Conservation (phyloP, 306 rosid species). For the Acacia confusa region DNA sequence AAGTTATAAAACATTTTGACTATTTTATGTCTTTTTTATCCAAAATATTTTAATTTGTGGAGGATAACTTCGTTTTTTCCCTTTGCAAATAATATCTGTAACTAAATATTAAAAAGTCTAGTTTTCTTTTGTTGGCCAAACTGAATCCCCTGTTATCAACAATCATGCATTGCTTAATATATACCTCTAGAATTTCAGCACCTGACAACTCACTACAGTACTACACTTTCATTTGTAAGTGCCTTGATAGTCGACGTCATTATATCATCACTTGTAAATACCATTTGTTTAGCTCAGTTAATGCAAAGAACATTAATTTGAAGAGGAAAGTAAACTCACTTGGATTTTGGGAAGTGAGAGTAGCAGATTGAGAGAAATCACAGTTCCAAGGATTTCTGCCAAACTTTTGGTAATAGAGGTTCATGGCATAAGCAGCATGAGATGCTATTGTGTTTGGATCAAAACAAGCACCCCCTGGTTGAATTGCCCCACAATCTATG, state of each 20-base stretch:
- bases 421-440: conserved; percentile 92
- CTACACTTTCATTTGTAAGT: not conserved
- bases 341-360: conserved; percentile 74
- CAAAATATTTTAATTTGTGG: too few relatives aligned
- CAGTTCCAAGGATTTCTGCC: conserved; percentile 70
- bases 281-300: not conserved
- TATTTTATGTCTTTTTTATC: too few relatives aligned
- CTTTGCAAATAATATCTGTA: too few relatives aligned
- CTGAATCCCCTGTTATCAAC: not conserved
- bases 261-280: not conserved
- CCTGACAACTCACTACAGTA: not conserved
- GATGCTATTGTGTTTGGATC: conserved; percentile 73
- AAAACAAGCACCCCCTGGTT: conserved; percentile 84
- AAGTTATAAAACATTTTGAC: too few relatives aligned
- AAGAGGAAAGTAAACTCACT: conserved; percentile 50
- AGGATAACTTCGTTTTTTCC: too few relatives aligned
- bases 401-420: conserved; percentile 69
- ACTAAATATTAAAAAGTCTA: not conserved
- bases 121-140: not conserved
- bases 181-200: not conserved
- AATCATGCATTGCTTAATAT: not conserved
- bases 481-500: conserved; percentile 75
- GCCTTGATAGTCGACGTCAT: not conserved
- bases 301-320: not conserved
- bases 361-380: conserved; percentile 87